These are phyloP conservation scores for Paspalum notatum DNA, from an alignment of 176 grass and related monocot genomes.

Conservation along the genomic window DNA sequence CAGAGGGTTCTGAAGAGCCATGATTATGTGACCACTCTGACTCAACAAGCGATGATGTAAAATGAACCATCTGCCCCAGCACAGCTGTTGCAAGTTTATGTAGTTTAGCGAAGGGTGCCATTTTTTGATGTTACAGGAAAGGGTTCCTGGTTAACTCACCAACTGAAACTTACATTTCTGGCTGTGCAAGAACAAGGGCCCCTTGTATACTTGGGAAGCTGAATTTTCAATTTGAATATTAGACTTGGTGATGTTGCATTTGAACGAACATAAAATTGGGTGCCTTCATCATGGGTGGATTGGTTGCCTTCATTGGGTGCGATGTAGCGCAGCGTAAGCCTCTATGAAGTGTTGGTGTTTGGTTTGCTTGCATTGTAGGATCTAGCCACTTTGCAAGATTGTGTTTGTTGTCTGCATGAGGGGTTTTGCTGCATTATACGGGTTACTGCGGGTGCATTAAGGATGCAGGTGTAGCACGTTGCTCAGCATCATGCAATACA, in stretches of 20 bases:
- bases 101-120: constrained; percentile 1
- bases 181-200: neutral
- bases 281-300: too few relatives aligned
- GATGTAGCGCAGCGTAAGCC: too few relatives aligned
- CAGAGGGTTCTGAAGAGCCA: constrained; percentile 22
- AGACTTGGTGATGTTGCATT: neutral
- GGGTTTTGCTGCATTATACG: too few relatives aligned
- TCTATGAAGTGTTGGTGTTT: too few relatives aligned
- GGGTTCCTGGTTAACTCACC: neutral
- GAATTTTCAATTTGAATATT: neutral
- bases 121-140: constrained; percentile 10
- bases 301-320: too few relatives aligned
- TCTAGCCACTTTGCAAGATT: too few relatives aligned
- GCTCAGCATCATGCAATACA: too few relatives aligned
- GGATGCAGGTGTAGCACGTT: too few relatives aligned
- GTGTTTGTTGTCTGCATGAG: too few relatives aligned
- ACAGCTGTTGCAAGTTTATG: neutral
- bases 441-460: too few relatives aligned
- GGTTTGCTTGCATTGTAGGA: too few relatives aligned
- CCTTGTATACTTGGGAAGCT: neutral
- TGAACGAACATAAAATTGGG: too few relatives aligned
- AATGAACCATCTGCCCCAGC: neutral
- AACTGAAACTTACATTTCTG: constrained; percentile 11
- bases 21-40: neutral
- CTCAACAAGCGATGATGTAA: constrained; percentile 10